These are phyloP conservation scores for Suhomyces vadensis DNA, from an alignment of 805 yeast genomes.

Conservation along the genomic window DNA sequence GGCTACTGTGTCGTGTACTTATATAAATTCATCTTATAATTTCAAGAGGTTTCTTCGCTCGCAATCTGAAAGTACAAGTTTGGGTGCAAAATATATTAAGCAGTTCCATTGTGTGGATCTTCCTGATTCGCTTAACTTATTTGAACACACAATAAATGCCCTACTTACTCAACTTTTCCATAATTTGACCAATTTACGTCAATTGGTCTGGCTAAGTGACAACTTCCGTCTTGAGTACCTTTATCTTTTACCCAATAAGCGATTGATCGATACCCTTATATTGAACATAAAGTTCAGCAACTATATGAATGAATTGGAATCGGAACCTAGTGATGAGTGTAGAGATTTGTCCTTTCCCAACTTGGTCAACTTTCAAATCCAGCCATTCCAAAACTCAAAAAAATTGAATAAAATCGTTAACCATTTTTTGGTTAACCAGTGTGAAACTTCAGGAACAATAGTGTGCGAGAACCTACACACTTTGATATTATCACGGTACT, in stretches of 20 bases:
- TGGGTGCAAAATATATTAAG: slow-evolving; percentile 15
- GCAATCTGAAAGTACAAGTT: slow-evolving; percentile 1
- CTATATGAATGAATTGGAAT: slow-evolving; percentile 16
- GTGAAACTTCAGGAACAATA: not conserved
- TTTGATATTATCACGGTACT: slow-evolving; percentile 23
- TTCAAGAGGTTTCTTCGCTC: slow-evolving; percentile 36
- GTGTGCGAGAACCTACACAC: slow-evolving; percentile 16
- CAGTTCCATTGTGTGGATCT: slow-evolving; percentile 34
- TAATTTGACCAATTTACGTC: slow-evolving; percentile 24
- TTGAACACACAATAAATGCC: slow-evolving; percentile 31
- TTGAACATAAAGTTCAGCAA: slow-evolving; percentile 32
- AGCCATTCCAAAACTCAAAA: slow-evolving; percentile 30
- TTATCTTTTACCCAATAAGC: slow-evolving; percentile 30
- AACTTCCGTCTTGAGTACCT: slow-evolving; percentile 32
- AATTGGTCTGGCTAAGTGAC: slow-evolving; percentile 34
- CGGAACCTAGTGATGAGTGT: slow-evolving; percentile 11
- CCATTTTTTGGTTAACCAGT: slow-evolving; percentile 14
- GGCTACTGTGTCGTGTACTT: slow-evolving; percentile 21
- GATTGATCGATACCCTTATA: slow-evolving; percentile 23
- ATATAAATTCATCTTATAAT: slow-evolving; percentile 40
- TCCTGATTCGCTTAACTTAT: slow-evolving; percentile 44
- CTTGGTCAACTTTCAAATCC: slow-evolving; percentile 32
- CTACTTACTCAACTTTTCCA: slow-evolving; percentile 28
- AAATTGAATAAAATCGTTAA: slow-evolving; percentile 25
- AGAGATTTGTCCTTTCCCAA: slow-evolving; percentile 24